Percentiles rank a stretch among this genome's conserved stretches.
These are phyloP conservation scores for Begonia masoniana DNA, from an alignment of 306 rosid genomes.

Conservation along the genomic window DNA sequence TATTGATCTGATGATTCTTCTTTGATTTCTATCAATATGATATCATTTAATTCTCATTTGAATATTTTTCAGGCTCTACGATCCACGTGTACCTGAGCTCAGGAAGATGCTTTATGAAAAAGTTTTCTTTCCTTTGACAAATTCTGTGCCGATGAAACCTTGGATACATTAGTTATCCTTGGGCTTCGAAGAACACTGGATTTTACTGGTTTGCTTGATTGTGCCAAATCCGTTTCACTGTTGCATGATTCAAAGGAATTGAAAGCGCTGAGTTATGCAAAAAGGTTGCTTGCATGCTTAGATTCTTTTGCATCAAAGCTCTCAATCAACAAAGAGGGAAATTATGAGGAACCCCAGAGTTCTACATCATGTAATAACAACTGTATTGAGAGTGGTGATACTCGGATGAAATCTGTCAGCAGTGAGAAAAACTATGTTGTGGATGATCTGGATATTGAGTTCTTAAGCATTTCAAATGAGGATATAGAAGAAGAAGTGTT, in stretches of 20 bases:
- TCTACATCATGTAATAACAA: slow-evolving; percentile 14
- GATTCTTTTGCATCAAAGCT: slow-evolving; percentile 51
- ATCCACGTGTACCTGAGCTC: slow-evolving; percentile 73
- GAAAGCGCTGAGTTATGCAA: slow-evolving; percentile 43
- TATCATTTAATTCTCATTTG: slow-evolving; percentile 13
- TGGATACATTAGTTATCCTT: slow-evolving; percentile 66
- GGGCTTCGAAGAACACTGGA: slow-evolving; percentile 81
- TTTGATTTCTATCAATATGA: background rate
- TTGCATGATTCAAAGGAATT: slow-evolving; percentile 42
- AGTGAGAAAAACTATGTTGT: slow-evolving; percentile 18
- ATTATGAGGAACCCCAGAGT: slow-evolving; percentile 25
- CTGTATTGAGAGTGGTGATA: slow-evolving; percentile 14
- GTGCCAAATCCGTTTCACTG: slow-evolving; percentile 76
- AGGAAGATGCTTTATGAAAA: slow-evolving; percentile 48
- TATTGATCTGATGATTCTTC: too few relatives aligned
- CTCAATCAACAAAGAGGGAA: slow-evolving; percentile 29
- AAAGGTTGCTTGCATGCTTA: slow-evolving; percentile 42
- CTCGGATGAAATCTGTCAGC: slow-evolving; percentile 19
- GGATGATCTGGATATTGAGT: slow-evolving; percentile 27
- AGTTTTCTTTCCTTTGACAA: slow-evolving; percentile 64
- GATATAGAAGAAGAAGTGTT: slow-evolving; percentile 78
- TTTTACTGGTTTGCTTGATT: slow-evolving; percentile 80
- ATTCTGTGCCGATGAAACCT: slow-evolving; percentile 47
- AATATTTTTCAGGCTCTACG: slow-evolving; percentile 75
- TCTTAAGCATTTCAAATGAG: slow-evolving; percentile 25